Conservation (phyloP, 2,329 filamentous ascomycete species). For the Colletotrichum tropicale region DNA sequence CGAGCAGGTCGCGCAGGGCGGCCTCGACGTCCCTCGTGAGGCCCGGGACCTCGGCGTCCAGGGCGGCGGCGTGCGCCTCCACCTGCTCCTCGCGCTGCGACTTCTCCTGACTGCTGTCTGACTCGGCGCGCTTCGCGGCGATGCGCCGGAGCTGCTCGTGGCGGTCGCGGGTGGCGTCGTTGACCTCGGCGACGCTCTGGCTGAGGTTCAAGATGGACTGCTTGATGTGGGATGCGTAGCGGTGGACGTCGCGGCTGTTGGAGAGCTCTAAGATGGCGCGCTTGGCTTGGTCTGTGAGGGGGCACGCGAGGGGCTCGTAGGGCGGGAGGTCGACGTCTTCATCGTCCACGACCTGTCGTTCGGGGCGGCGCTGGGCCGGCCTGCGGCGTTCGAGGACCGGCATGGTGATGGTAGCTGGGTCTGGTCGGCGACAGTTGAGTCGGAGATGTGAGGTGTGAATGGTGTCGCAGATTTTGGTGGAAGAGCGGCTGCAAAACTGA, state of each 20-base stretch:
- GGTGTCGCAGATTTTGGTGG: background rate
- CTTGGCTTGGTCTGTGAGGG: constrained; percentile 44
- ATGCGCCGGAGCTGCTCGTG: constrained; percentile 34
- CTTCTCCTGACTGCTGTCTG: constrained; percentile 33
- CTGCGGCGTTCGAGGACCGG: constrained; percentile 13
- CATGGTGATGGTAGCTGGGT: background rate
- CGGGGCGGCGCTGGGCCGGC: constrained; percentile 9
- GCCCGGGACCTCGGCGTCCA: constrained; percentile 43
- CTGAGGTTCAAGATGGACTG: constrained; percentile 48
- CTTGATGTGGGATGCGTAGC: constrained; percentile 52
- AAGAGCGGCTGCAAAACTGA: background rate
- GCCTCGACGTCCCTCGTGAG: constrained; percentile 51
- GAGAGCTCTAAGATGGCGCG: constrained; percentile 47
- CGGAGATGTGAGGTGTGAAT: background rate
- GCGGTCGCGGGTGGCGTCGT: constrained; percentile 49
- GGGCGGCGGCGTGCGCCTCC: constrained; percentile 40
- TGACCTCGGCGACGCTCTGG: constrained; percentile 50
- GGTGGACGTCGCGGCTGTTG: constrained; percentile 40
- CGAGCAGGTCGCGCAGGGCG: constrained; percentile 53
- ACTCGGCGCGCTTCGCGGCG: constrained; percentile 39
- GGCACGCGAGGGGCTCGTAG: constrained; percentile 53
- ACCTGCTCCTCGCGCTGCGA: constrained; percentile 39
- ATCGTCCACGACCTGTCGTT: constrained; percentile 2
- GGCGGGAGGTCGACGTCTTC: constrained; percentile 41
- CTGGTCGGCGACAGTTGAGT: background rate